These are phyloP conservation scores for Pisolithus orientalis DNA, from an alignment of 768 basidiomycete species.

Conservation along the genomic window DNA sequence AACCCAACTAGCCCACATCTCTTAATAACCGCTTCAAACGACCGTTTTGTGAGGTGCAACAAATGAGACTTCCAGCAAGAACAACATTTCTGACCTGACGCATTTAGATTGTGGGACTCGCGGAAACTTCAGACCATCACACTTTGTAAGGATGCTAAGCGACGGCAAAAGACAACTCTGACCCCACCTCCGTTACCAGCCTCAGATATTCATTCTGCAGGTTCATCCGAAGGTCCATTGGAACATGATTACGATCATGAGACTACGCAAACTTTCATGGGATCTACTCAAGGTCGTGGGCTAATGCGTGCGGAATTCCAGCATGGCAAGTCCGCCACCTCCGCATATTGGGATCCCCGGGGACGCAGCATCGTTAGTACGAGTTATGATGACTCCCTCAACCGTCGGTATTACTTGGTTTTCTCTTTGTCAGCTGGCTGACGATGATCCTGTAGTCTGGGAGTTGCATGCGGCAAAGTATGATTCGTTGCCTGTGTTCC, in stretches of 20 bases:
- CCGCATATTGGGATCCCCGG: slow-evolving; percentile 82
- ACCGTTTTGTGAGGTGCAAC: slow-evolving; percentile 58
- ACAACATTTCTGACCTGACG: background rate
- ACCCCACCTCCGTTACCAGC: slow-evolving; percentile 20
- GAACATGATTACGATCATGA: slow-evolving; percentile 31
- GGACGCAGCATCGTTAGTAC: slow-evolving; percentile 79
- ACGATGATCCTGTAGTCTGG: slow-evolving; percentile 53
- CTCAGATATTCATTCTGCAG: slow-evolving; percentile 1
- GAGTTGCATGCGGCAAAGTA: slow-evolving; percentile 53
- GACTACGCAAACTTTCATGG: slow-evolving; percentile 41
- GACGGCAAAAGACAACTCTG: slow-evolving; percentile 6
- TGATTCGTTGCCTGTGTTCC: slow-evolving; percentile 42
- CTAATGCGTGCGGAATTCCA: slow-evolving; percentile 56
- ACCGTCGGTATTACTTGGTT: slow-evolving; percentile 42
- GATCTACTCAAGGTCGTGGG: slow-evolving; percentile 47
- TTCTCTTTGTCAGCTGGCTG: slow-evolving; percentile 2
- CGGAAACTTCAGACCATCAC: slow-evolving; percentile 52
- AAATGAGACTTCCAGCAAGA: background rate
- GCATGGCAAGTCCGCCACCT: slow-evolving; percentile 74
- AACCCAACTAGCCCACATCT: slow-evolving; percentile 66
- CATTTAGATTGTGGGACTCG: slow-evolving; percentile 69
- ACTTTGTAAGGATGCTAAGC: slow-evolving; percentile 6
- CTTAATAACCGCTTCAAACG: slow-evolving; percentile 73
- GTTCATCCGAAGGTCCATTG: slow-evolving; percentile 8
- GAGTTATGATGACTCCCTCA: slow-evolving; percentile 72